Conservation (phyloP, 495 filamentous ascomycete species). For the Hypoxylon fragiforme region DNA sequence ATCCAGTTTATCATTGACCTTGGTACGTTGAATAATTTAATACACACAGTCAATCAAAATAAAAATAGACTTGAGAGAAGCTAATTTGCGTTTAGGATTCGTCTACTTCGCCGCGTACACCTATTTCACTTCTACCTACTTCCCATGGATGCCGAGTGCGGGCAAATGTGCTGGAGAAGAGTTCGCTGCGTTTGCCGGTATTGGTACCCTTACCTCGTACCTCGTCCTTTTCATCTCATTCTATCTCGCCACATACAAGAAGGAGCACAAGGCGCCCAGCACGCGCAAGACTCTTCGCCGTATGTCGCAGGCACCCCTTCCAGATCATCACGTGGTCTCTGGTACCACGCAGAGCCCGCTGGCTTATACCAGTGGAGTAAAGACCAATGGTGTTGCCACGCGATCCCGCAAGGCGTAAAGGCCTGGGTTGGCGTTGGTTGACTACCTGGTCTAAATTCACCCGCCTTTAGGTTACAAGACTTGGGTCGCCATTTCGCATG, state of each 20-base stretch:
- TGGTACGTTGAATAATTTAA: constrained; percentile 52
- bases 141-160: constrained; percentile 75
- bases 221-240: constrained; percentile 98
- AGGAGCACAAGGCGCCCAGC: constrained; percentile 66
- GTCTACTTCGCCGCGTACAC: constrained; percentile 96
- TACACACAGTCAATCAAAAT: not conserved
- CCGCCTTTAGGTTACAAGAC: constrained; percentile 10
- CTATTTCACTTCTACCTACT: constrained; percentile 93
- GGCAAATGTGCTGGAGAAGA: constrained; percentile 95
- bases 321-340: constrained; percentile 49
- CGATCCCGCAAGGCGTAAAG: constrained; percentile 63
- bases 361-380: constrained; percentile 50
- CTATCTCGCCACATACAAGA: constrained; percentile 97
- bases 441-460: constrained; percentile 1
- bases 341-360: constrained; percentile 40
- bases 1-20: constrained; percentile 80
- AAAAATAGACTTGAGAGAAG: not conserved
- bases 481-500: constrained; percentile 19
- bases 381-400: constrained; percentile 54
- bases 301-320: constrained; percentile 59
- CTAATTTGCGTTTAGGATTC: constrained; percentile 62
- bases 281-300: constrained; percentile 59
- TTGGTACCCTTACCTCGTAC: constrained; percentile 89
- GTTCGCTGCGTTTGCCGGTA: constrained; percentile 93
- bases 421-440: not conserved